These are phyloP conservation scores for Sugiyamaella novakii DNA, from an alignment of 1,139 yeast species.

Conservation along the genomic window DNA sequence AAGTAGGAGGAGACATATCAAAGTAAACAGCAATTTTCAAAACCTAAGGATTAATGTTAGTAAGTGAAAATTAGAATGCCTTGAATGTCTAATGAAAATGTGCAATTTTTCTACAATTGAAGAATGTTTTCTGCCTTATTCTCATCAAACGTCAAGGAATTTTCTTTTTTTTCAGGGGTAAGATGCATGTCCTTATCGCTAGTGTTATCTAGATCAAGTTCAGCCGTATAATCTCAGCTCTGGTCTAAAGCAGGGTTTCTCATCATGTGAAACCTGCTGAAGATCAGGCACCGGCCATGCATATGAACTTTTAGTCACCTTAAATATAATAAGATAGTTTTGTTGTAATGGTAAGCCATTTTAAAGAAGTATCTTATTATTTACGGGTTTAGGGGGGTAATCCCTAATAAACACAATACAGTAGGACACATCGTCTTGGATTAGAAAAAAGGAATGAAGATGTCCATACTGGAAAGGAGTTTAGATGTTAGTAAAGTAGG, in stretches of 20 bases:
- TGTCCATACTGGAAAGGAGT: constrained; percentile 7
- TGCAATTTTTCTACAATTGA: too few species aligned
- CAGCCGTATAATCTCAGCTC: constrained; percentile 43
- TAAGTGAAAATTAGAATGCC: constrained; percentile 20
- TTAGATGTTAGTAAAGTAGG: not conserved
- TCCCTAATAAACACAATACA: constrained; percentile 4
- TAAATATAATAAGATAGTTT: constrained; percentile 4
- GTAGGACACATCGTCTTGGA: constrained; percentile 12
- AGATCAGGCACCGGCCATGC: constrained; percentile 37
- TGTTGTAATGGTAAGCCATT: not conserved
- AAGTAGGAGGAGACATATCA: constrained; percentile 23
- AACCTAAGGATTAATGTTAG: constrained; percentile 1
- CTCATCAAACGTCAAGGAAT: not conserved
- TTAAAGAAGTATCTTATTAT: too few species aligned
- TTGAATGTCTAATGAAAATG: too few species aligned
- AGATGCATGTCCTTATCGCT: constrained; percentile 40
- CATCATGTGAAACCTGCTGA: not conserved
- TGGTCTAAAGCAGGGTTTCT: not conserved
- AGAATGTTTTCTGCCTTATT: too few species aligned
- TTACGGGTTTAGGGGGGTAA: not conserved
- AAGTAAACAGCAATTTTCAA: not conserved
- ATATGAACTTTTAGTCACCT: constrained; percentile 19
- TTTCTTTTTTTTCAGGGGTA: constrained; percentile 7
- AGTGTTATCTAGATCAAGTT: constrained; percentile 42
- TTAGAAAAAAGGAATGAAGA: not conserved